A percentile compares a stretch with the other conserved stretches of the same genome.
phyloP scores from a whole-genome alignment of 106 monocot species.

The Platanthera guangdongensis region DNA sequence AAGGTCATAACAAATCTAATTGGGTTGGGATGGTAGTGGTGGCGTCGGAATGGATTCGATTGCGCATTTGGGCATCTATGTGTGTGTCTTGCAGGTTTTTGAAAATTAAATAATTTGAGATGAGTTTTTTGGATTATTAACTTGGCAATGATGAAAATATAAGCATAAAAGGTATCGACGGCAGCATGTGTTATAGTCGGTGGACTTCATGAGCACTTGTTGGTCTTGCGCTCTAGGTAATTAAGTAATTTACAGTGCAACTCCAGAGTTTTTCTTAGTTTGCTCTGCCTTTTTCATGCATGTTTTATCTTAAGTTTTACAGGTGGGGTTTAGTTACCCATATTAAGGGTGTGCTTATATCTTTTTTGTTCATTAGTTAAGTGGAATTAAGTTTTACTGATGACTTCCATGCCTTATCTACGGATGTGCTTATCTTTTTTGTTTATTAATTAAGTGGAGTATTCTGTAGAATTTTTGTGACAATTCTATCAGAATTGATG shows the following conservation, averaged over 20 bases:
- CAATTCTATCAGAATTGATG: slow-evolving; percentile 5
- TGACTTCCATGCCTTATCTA: not conserved
- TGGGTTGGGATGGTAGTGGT: too few relatives aligned
- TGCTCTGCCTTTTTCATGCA: not conserved
- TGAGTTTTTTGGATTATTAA: not conserved
- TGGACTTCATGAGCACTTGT: not conserved
- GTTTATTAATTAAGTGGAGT: not conserved
- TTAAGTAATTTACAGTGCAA: not conserved
- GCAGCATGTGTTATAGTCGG: not conserved
- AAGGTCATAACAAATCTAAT: too few relatives aligned
- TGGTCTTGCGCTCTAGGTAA: not conserved
- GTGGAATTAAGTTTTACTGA: not conserved
- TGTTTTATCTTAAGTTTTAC: not conserved
- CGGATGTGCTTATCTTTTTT: not conserved
- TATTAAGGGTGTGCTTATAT: not conserved
- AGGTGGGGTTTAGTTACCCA: not conserved
- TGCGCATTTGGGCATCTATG: not conserved
- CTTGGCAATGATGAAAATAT: not conserved
- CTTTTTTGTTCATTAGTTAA: not conserved
- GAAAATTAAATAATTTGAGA: not conserved
- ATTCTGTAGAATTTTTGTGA: not conserved
- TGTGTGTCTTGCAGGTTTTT: not conserved
- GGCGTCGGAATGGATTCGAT: too few relatives aligned
- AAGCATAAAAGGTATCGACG: not conserved
- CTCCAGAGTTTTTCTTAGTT: not conserved